These are phyloP conservation scores for Coleophoma eucalyptorum DNA, from an alignment of 2,329 filamentous ascomycete genomes.

Conservation along the genomic window DNA sequence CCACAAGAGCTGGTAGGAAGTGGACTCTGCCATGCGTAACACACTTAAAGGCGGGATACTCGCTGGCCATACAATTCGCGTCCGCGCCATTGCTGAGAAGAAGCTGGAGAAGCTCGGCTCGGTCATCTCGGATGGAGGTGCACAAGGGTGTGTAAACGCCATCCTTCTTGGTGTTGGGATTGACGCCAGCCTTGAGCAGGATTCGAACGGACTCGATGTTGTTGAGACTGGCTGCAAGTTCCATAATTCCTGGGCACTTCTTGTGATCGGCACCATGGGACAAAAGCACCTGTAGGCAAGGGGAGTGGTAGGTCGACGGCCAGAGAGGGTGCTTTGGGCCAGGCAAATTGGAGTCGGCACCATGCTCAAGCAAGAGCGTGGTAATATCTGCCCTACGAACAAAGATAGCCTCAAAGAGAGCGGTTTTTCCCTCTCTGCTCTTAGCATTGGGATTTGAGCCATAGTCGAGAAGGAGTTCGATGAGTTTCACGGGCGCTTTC, in stretches of 20 bases:
- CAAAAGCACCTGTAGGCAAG: constrained; percentile 55
- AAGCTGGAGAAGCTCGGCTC: constrained; percentile 56
- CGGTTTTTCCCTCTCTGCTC: constrained; percentile 57
- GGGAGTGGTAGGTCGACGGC: constrained; percentile 57
- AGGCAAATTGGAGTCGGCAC: constrained; percentile 64
- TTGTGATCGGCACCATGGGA: constrained; percentile 54
- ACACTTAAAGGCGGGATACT: constrained; percentile 66
- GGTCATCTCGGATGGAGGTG: constrained; percentile 64
- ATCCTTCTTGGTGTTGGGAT: constrained; percentile 59
- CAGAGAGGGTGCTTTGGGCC: constrained; percentile 67
- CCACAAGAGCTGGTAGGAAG: constrained; percentile 54
- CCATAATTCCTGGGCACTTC: constrained; percentile 60
- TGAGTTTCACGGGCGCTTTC: constrained; percentile 47
- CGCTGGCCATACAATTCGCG: constrained; percentile 51
- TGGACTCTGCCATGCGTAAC: constrained; percentile 62
- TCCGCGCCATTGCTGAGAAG: constrained; percentile 49
- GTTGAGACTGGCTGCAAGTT: constrained; percentile 59
- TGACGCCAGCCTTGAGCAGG: constrained; percentile 54
- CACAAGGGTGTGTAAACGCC: constrained; percentile 66
- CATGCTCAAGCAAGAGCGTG: constrained; percentile 47
- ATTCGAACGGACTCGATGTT: constrained; percentile 57
- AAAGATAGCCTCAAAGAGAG: constrained; percentile 59
- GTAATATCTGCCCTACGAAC: constrained; percentile 53
- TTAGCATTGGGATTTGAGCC: constrained; percentile 56
- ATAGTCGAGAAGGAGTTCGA: constrained; percentile 57